phyloP scores from a whole-genome alignment of 208 protist species.

The Leishmania guyanensis region DNA sequence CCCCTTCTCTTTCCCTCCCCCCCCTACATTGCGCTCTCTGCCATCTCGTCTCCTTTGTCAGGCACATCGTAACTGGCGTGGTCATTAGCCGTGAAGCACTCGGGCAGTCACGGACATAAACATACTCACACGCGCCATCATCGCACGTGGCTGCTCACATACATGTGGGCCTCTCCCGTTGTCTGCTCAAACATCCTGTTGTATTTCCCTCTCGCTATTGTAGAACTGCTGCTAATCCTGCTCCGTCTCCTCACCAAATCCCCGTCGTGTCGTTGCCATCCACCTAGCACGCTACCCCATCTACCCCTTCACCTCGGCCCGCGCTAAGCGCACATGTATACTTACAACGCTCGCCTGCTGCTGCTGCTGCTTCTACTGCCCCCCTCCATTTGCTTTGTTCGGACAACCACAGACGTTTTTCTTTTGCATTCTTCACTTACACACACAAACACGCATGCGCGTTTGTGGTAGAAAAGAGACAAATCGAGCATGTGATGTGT shows the following conservation, averaged over 20 bases:
- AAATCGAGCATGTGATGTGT: too few species aligned
- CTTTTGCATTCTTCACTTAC: background rate
- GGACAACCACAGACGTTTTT: background rate
- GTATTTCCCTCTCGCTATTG: too few species aligned
- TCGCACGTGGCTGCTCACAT: too few species aligned
- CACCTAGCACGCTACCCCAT: background rate
- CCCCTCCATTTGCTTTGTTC: too few species aligned
- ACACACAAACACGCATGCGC: background rate
- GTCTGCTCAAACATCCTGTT: too few species aligned
- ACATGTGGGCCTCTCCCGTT: too few species aligned
- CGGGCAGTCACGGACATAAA: background rate
- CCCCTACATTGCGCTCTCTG: background rate
- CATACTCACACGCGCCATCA: background rate
- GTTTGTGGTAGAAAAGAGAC: too few species aligned
- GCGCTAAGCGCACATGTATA: background rate
- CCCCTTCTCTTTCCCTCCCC: background rate
- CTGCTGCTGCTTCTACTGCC: too few species aligned
- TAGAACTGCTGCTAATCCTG: too few species aligned
- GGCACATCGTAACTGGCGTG: background rate
- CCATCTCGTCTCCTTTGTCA: background rate
- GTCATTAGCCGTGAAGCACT: background rate
- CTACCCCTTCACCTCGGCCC: background rate
- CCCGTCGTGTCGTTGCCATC: background rate
- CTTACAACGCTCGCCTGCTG: background rate
- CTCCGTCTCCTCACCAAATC: too few species aligned